Evolutionary conservation across 192 early-diverging fungal genomes (phyloP).

Genomic region (Ambispora gerdemannii): DNA sequence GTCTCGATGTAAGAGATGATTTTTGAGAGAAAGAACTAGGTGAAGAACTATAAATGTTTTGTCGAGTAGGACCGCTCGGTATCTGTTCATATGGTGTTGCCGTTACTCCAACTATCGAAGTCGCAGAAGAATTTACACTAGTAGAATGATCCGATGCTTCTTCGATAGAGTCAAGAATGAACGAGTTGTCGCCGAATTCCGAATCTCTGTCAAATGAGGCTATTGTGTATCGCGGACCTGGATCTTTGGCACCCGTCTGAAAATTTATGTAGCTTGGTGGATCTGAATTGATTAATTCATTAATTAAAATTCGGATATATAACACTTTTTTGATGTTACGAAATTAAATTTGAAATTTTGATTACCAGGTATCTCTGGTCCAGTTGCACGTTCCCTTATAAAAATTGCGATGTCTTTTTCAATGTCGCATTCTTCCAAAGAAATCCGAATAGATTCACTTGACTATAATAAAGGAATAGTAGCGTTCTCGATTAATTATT

Average conservation of each 20-base stretch:
- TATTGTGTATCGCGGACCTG: neutral
- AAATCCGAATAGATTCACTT: constrained; percentile 66
- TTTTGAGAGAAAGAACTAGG: neutral
- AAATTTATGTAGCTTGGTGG: constrained; percentile 14
- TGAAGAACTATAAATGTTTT: neutral
- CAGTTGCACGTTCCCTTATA: constrained; percentile 62
- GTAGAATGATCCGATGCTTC: too few species aligned
- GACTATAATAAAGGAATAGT: constrained; percentile 37
- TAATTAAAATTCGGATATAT: neutral
- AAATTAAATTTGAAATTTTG: neutral
- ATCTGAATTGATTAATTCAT: neutral
- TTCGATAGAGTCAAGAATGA: too few species aligned
- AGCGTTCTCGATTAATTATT: neutral
- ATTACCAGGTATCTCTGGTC: constrained; percentile 50
- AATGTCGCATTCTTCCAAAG: constrained; percentile 62
- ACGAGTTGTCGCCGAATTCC: neutral
- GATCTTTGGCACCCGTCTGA: constrained; percentile 2
- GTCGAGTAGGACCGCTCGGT: neutral
- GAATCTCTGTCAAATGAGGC: constrained; percentile 13
- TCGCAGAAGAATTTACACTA: too few species aligned
- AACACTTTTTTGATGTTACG: neutral
- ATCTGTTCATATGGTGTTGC: neutral
- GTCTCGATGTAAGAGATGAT: neutral
- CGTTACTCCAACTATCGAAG: neutral
- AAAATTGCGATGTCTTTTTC: constrained; percentile 61